phyloP scores from a whole-genome alignment of 2,329 filamentous ascomycete species.

The Verticillium albo-atrum region DNA sequence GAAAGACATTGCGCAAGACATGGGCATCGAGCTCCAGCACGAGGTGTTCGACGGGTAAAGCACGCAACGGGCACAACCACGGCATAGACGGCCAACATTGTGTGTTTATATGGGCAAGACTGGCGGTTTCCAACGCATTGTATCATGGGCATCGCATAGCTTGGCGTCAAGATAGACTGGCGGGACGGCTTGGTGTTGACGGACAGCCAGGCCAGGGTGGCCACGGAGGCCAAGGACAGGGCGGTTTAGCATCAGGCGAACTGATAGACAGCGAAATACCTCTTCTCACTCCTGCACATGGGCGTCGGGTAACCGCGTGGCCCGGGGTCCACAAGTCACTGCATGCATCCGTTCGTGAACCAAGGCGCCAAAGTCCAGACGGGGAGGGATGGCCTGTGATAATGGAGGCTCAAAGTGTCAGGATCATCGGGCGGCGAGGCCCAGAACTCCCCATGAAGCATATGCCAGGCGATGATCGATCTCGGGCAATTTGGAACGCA shows the following conservation, averaged over 20 bases:
- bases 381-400: too few species aligned
- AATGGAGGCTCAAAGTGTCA: neutral
- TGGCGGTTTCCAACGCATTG: neutral
- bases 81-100: too few species aligned
- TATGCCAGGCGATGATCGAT: neutral
- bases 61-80: too few species aligned
- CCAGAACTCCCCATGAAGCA: neutral
- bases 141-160: neutral
- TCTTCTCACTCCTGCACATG: neutral
- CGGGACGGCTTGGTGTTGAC: neutral
- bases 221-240: neutral
- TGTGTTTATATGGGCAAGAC: neutral
- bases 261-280: neutral
- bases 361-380: neutral
- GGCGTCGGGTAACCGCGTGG: neutral
- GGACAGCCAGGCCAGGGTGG: neutral
- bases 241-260: neutral
- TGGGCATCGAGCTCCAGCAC: constrained; percentile 87
- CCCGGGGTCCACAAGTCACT: neutral
- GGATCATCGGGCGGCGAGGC: neutral
- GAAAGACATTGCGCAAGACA: constrained; percentile 82
- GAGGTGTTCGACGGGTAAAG: constrained; percentile 77
- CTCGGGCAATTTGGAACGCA: neutral
- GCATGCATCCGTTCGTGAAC: neutral
- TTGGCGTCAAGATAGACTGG: neutral